Conservation (phyloP, 2,329 filamentous ascomycete species). For the Nemania sp. region DNA sequence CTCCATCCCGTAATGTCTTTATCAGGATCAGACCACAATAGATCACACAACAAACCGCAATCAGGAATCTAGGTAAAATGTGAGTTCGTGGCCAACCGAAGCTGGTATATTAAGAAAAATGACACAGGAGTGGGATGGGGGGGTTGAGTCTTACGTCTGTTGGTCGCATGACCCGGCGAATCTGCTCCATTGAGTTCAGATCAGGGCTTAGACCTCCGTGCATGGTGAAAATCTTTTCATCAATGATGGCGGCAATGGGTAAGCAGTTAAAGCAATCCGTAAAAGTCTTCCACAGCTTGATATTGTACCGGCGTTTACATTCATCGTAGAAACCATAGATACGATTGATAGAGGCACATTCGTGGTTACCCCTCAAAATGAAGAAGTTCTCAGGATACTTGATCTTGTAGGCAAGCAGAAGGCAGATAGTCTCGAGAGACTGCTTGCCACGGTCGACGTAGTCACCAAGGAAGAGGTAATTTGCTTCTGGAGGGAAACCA, state of each 20-base stretch:
- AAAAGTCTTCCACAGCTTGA: conserved; percentile 98
- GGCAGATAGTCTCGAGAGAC: conserved; percentile 91
- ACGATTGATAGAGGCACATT: conserved; percentile 94
- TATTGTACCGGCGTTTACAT: conserved; percentile 94
- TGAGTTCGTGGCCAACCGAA: conserved; percentile 51
- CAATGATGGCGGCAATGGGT: conserved; percentile 95
- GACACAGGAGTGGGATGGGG: neutral
- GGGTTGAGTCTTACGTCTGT: conserved; percentile 82
- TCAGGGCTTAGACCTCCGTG: conserved; percentile 97
- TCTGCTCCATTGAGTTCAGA: conserved; percentile 99
- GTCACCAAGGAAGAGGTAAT: conserved; percentile 98
- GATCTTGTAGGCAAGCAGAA: conserved; percentile 95
- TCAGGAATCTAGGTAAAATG: conserved; percentile 83
- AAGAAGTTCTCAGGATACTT: conserved; percentile 99
- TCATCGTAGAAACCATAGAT: conserved; percentile 99
- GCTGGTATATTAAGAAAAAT: conserved; percentile 43
- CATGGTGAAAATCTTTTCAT: conserved; percentile 99
- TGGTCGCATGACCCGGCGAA: conserved; percentile 97
- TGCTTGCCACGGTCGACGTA: conserved; percentile 98
- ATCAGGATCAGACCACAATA: conserved; percentile 98
- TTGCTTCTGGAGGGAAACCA: conserved; percentile 97
- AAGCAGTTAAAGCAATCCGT: conserved; percentile 96
- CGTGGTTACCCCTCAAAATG: conserved; percentile 91
- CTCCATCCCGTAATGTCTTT: conserved; percentile 99
- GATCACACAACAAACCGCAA: conserved; percentile 95